phyloP scores from a whole-genome alignment of 2,329 filamentous ascomycete genomes.

The Alternaria hordeiaustralica region DNA sequence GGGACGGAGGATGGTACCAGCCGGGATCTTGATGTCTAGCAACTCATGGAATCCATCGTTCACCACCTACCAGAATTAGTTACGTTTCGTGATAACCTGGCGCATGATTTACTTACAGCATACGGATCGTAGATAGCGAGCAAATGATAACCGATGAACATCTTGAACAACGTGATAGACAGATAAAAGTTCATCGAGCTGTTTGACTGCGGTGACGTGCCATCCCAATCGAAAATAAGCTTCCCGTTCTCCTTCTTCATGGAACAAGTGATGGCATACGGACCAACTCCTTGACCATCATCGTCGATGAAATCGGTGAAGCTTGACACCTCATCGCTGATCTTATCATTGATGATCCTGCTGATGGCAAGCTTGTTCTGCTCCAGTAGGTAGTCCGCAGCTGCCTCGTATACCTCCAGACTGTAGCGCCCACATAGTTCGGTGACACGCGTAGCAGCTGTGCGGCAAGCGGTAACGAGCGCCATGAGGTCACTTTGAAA shows the following conservation, averaged over 20 bases:
- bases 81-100: not conserved
- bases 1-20: slow-evolving; percentile 55
- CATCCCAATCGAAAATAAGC: slow-evolving; percentile 57
- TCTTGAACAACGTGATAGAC: slow-evolving; percentile 59
- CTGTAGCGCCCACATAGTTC: slow-evolving; percentile 57
- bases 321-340: slow-evolving; percentile 50
- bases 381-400: slow-evolving; percentile 53
- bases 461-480: slow-evolving; percentile 56
- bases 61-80: slow-evolving; percentile 39
- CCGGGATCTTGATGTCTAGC: slow-evolving; percentile 56
- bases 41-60: slow-evolving; percentile 61
- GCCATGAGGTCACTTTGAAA: slow-evolving; percentile 57
- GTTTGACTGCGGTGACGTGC: slow-evolving; percentile 56
- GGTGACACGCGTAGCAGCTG: slow-evolving; percentile 53
- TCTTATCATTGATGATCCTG: slow-evolving; percentile 55
- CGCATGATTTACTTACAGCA: slow-evolving; percentile 30
- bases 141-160: slow-evolving; percentile 59
- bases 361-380: slow-evolving; percentile 55
- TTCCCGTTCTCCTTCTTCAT: slow-evolving; percentile 55
- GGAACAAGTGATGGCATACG: slow-evolving; percentile 56
- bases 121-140: slow-evolving; percentile 58
- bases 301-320: slow-evolving; percentile 61
- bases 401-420: slow-evolving; percentile 54
- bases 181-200: slow-evolving; percentile 59
- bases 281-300: slow-evolving; percentile 55